Conservation (phyloP, 345 rosid genomes). For the Acer yangbiense region DNA sequence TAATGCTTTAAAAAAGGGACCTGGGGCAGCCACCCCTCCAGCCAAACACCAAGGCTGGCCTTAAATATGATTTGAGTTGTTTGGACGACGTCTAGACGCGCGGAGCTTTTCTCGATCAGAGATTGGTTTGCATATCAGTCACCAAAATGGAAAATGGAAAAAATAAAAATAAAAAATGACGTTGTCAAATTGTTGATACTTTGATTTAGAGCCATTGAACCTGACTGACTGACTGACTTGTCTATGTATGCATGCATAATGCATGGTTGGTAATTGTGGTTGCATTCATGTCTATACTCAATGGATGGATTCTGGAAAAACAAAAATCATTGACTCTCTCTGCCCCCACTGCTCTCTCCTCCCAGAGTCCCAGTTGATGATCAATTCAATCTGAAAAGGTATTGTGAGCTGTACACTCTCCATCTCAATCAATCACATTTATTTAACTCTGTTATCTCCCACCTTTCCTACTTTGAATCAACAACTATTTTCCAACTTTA, state of each 20-base stretch:
- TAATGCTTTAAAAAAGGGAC: no score
- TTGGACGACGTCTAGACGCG: no score
- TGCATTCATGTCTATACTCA: constrained; percentile 7
- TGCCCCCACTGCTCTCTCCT: constrained; percentile 17
- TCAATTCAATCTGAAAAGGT: background rate
- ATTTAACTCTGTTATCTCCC: background rate
- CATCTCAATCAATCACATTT: background rate
- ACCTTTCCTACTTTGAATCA: background rate
- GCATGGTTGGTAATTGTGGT: background rate
- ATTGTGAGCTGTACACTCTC: no score
- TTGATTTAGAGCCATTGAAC: constrained; percentile 17
- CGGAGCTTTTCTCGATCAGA: no score
- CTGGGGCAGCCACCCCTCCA: no score
- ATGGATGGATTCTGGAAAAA: constrained; percentile 12
- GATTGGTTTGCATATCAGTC: constrained; percentile 4
- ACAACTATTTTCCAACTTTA: no score
- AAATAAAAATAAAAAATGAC: background rate
- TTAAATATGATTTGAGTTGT: no score
- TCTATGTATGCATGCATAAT: background rate
- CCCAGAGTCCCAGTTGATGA: background rate
- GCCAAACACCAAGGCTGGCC: no score
- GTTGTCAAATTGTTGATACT: constrained; percentile 3
- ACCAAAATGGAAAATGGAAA: background rate
- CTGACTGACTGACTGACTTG: background rate
- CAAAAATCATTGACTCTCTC: background rate